Evolutionary conservation across 768 basidiomycete genomes (phyloP), one percentile per base, ranked within the genome.

Genomic region (Dioszegia crocea): DNA sequence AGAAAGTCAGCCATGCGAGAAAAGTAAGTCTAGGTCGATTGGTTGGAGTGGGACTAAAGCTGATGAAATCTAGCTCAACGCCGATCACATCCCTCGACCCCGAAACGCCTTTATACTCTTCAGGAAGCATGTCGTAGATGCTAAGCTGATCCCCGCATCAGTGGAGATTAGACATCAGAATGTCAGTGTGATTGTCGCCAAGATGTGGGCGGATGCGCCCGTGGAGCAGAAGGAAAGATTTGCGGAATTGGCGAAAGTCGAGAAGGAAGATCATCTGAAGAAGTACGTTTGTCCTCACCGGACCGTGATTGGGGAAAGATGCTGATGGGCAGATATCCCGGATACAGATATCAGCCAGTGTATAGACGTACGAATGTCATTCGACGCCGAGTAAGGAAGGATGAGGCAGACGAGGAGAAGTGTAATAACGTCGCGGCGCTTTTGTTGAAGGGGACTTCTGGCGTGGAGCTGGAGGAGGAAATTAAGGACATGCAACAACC

Each of bases 91-190:
- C 38, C 85, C 85, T 17, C 83, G 88, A 26, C 87, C 87, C 0
- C 80, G 85, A 16, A 89, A 89, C 73, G 85, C 87, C 0, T 89
- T 89, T 77, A 88, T 89, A 63, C 82, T 89, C 61, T 89, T 88
- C 71, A 82, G 88, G 40, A 86, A 84, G 70, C 84, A 88, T 70
- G 84, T 87, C 53, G 84, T 86, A 16, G 81, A 83, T 50, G 83
- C 86, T 61, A 81, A 84, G 53, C 81, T 83, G 60, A 79, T 83
- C 46, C 83, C 85, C 0, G 71, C 78, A 10, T 75, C 78, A 40
- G 81, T 84, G 2, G 86, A 87, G 77, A 80, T 80, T 16, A 83
- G 88, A 49, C 88, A 91, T 72, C 85, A 88, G 72, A 82, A 84
- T 55, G 83, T 91, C 58, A 86, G 85, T 58, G 81, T 84, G 56